Evolutionary conservation across 2,329 filamentous ascomycete genomes (phyloP), one percentile per base, ranked within the genome.

Genomic region (Aspergillus brasiliensis): DNA sequence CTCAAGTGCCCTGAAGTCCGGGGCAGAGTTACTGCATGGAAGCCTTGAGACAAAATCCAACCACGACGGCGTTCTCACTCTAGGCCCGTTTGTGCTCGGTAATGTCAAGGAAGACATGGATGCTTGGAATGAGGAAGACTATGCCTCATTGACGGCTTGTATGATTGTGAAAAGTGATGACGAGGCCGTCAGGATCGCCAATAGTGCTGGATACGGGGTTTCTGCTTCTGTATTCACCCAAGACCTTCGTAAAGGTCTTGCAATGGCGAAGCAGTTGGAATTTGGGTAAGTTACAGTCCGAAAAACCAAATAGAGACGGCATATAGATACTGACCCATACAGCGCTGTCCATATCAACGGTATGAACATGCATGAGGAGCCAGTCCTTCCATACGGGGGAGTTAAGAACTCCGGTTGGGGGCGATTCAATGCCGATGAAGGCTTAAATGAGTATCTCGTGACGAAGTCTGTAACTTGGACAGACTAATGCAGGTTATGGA

Each of bases 171-270:
- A 84, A 8, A 78, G 67, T 28, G 72, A 75, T 34, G 88, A 90
- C 37, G 89, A 91, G 57, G 91, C 89, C 0, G 76, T 94, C 28
- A 77, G 81, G 15, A 80, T 94, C 13, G 89, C 90, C 5, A 95
- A 96, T 71, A 88, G 92, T 64, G 91, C 88, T 8, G 88, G 91
- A 46, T 94, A 92, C 70, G 91, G 91, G 1, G 80, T 95, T 4
- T 81, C 82, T 2, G 83, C 86, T 1, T 83, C 90, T 0, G 84
- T 95, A 1, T 95, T 92, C 72, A 91, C 90, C 0, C 79, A 84
- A 64, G 86, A 91, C 72, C 73, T 93, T 53, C 72, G 80, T 17
- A 78, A 78, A 54, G 87, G 81, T 0, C 72, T 90, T 62, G 78
- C 82, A 1, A 73, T 90, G 40, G 86, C 87, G 2, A 81, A 77